Evolutionary conservation across 2,329 filamentous ascomycete species (phyloP).

Genomic region (Metarhizium sp.): DNA sequence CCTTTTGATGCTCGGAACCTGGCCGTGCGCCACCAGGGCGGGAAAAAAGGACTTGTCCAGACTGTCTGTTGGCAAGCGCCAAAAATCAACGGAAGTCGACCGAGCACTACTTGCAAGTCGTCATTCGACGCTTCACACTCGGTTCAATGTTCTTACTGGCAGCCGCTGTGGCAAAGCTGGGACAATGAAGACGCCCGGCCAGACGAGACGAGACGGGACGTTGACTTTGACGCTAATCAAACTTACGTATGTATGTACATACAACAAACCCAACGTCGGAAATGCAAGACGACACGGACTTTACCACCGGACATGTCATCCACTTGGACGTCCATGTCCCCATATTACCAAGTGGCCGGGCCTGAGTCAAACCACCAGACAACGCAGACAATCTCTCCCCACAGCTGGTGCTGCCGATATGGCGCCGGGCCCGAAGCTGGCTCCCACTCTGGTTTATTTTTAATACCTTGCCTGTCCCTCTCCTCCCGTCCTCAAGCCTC

Average conservation of each 20-base stretch:
- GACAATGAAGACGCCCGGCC: background rate
- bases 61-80: background rate
- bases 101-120: slow-evolving; percentile 1
- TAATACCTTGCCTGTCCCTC: background rate
- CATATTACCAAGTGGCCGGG: background rate
- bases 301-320: background rate
- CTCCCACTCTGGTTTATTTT: background rate
- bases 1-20: slow-evolving; percentile 6
- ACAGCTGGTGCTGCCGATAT: slow-evolving; percentile 2
- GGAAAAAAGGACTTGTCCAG: background rate
- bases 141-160: background rate
- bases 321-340: background rate
- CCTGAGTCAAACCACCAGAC: background rate
- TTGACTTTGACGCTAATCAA: too few species aligned
- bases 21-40: slow-evolving; percentile 4
- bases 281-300: background rate
- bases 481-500: background rate
- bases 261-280: background rate
- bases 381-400: background rate
- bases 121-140: too few species aligned
- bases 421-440: background rate
- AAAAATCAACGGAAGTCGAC: slow-evolving; percentile 8
- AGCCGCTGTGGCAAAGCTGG: background rate
- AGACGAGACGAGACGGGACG: too few species aligned
- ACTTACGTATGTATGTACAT: too few species aligned